These are phyloP conservation scores for Fusarium goolgardi DNA, from an alignment of 2,329 filamentous ascomycete genomes.

Conservation along the genomic window DNA sequence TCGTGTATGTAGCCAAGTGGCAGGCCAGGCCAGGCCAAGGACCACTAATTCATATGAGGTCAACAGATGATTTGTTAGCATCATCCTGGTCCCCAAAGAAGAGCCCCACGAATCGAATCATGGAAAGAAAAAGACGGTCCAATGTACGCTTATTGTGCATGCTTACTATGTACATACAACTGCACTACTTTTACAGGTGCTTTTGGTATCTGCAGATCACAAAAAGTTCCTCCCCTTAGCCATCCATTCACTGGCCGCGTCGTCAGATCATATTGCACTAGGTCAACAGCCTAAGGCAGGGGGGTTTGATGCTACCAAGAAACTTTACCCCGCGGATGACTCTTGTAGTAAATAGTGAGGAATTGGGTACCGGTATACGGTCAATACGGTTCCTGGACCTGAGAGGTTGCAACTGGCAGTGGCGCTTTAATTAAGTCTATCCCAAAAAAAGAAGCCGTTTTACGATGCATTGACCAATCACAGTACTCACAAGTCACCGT, in stretches of 20 bases:
- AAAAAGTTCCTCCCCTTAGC: conserved; percentile 5
- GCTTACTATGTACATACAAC: not conserved
- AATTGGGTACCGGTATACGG: not conserved
- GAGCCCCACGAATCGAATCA: conserved; percentile 27
- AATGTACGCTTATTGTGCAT: not conserved
- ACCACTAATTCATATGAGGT: conserved; percentile 8
- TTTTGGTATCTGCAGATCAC: conserved; percentile 12
- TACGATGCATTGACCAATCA: not conserved
- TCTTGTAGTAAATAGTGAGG: not conserved
- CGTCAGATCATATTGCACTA: conserved; percentile 25
- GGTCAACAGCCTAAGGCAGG: not conserved
- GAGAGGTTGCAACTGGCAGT: conserved; percentile 8
- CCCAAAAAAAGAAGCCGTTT: conserved; percentile 12
- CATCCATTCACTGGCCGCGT: conserved; percentile 3
- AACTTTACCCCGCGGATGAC: conserved; percentile 13
- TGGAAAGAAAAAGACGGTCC: not conserved
- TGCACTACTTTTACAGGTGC: not conserved
- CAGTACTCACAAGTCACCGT: not conserved
- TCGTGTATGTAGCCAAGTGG: conserved; percentile 33
- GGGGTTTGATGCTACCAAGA: not conserved
- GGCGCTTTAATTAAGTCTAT: conserved; percentile 24
- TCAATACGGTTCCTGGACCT: conserved; percentile 17
- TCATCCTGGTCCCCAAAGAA: not conserved
- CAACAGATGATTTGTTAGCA: conserved; percentile 2
- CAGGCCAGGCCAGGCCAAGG: not conserved